These are phyloP conservation scores for Coemansia sp. DNA, from an alignment of 192 early-diverging fungal genomes.

Conservation along the genomic window DNA sequence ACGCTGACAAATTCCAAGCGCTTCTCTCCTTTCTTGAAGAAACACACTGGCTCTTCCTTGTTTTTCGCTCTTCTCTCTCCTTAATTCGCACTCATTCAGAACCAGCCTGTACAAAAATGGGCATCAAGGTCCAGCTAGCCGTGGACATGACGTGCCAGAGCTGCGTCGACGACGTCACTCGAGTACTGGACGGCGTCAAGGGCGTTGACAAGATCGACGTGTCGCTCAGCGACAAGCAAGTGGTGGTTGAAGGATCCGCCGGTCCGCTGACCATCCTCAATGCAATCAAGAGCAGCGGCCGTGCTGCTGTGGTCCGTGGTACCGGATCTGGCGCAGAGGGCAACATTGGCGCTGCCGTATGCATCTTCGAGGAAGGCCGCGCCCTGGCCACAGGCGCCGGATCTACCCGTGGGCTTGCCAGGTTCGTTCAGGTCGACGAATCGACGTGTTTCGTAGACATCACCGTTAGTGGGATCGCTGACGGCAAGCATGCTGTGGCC, in stretches of 20 bases:
- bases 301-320: conserved; percentile 75
- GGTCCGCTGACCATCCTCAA: conserved; percentile 58
- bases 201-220: conserved; percentile 68
- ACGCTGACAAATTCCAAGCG: too few relatives aligned
- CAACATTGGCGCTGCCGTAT: conserved; percentile 84
- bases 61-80: not conserved
- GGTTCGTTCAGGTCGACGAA: conserved; percentile 76
- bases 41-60: not conserved
- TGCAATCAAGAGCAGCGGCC: conserved; percentile 70
- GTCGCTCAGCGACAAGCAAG: conserved; percentile 68
- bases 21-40: too few relatives aligned
- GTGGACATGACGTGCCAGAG: conserved; percentile 84
- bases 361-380: conserved; percentile 76
- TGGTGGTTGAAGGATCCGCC: conserved; percentile 67
- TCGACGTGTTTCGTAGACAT: conserved; percentile 78
- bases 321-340: conserved; percentile 58
- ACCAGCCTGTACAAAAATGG: conserved; percentile 7
- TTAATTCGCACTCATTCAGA: not conserved
- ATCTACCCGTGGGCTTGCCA: conserved; percentile 62
- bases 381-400: conserved; percentile 1
- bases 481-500: conserved; percentile 66
- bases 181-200: conserved; percentile 56
- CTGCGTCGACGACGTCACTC: conserved; percentile 69
- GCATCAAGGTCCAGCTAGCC: conserved; percentile 72
- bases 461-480: conserved; percentile 66